phyloP scores from a whole-genome alignment of 1,284 basidiomycete genomes.

The Puccinia hordei region DNA sequence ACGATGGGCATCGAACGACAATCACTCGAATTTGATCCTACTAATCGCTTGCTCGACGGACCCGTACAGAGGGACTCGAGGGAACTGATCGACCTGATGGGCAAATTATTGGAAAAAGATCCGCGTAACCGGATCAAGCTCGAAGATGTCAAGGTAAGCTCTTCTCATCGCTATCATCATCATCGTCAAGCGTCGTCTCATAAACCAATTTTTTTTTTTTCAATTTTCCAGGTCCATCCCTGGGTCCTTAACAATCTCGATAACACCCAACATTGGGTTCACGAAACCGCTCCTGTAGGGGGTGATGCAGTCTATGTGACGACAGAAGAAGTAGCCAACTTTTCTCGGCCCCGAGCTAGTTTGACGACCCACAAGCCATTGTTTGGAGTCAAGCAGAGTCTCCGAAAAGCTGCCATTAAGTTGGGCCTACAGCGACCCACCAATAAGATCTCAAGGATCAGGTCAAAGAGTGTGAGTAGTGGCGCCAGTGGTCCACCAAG shows the following conservation, averaged over 20 bases:
- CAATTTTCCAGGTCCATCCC: slow-evolving; percentile 62
- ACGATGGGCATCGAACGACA: slow-evolving; percentile 75
- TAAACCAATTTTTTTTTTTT: too few species aligned
- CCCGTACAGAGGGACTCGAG: slow-evolving; percentile 64
- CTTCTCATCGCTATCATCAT: slow-evolving; percentile 52
- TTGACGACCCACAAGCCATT: slow-evolving; percentile 31
- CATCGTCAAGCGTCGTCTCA: neutral
- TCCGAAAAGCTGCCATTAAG: slow-evolving; percentile 48
- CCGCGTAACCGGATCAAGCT: slow-evolving; percentile 75
- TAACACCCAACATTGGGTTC: slow-evolving; percentile 75
- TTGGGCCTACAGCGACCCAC: slow-evolving; percentile 39
- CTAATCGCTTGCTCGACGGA: slow-evolving; percentile 55
- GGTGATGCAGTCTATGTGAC: slow-evolving; percentile 71
- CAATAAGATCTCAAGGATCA: slow-evolving; percentile 15
- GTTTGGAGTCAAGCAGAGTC: slow-evolving; percentile 46
- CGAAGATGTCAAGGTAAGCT: slow-evolving; percentile 77
- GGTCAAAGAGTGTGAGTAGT: slow-evolving; percentile 49
- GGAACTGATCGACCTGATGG: slow-evolving; percentile 72
- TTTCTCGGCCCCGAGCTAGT: slow-evolving; percentile 47
- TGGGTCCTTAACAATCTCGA: slow-evolving; percentile 79
- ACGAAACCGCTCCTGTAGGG: slow-evolving; percentile 70
- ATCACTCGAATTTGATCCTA: slow-evolving; percentile 65
- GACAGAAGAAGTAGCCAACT: slow-evolving; percentile 70
- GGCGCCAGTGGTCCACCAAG: slow-evolving; percentile 33
- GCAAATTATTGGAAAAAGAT: slow-evolving; percentile 80